Evolutionary conservation across 371 early-diverging fungal genomes (phyloP).

Genomic region (Lichtheimia ornata): DNA sequence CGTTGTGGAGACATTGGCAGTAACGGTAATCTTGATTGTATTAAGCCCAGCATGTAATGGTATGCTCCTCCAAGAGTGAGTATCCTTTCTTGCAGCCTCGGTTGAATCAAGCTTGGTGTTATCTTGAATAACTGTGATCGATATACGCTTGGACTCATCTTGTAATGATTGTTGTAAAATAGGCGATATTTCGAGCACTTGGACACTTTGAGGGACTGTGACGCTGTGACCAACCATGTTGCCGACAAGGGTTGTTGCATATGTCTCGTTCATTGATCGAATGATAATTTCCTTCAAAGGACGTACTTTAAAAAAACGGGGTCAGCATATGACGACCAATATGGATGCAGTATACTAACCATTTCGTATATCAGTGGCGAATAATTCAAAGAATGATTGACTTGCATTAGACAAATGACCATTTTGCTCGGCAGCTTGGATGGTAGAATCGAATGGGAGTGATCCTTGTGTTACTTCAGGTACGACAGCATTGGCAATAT

Average conservation of each 20-base stretch:
- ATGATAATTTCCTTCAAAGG: slow-evolving; percentile 13
- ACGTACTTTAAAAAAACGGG: slow-evolving; percentile 12
- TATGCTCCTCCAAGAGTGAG: slow-evolving; percentile 22
- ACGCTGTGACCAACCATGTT: slow-evolving; percentile 35
- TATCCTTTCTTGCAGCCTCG: slow-evolving; percentile 5
- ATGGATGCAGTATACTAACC: slow-evolving; percentile 7
- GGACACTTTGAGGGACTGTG: slow-evolving; percentile 22
- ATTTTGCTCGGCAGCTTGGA: not conserved
- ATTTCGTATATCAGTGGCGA: slow-evolving; percentile 12
- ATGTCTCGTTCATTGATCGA: slow-evolving; percentile 10
- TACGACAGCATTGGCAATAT: too few relatives aligned
- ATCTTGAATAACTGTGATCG: slow-evolving; percentile 34
- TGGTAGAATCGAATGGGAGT: slow-evolving; percentile 5
- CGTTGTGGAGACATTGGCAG: slow-evolving; percentile 33
- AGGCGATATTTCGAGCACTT: slow-evolving; percentile 27
- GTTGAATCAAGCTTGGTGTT: slow-evolving; percentile 28
- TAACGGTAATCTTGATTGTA: slow-evolving; percentile 35
- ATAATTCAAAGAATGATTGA: slow-evolving; percentile 15
- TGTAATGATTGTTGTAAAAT: slow-evolving; percentile 20
- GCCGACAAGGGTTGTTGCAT: slow-evolving; percentile 24
- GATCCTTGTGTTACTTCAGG: not conserved
- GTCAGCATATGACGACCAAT: not conserved
- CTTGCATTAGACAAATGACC: slow-evolving; percentile 6
- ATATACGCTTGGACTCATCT: slow-evolving; percentile 25
- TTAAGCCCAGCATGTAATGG: slow-evolving; percentile 33